phyloP scores from a whole-genome alignment of 2,329 filamentous ascomycete species.

The Xylariaceae sp. region DNA sequence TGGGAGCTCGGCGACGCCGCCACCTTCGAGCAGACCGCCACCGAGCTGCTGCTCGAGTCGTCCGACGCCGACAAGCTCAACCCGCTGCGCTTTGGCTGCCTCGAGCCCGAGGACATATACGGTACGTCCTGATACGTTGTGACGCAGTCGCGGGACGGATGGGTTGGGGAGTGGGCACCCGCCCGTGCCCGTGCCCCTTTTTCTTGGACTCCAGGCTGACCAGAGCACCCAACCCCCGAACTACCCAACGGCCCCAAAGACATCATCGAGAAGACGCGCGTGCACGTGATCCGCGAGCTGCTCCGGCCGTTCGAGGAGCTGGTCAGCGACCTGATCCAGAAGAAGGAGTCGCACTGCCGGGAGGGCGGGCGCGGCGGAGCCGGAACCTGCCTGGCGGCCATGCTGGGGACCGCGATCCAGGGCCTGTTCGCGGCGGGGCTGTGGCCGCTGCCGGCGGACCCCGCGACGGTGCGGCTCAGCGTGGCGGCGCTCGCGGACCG shows the following conservation, averaged over 20 bases:
- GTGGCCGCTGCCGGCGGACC: background rate
- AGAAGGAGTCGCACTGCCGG: background rate
- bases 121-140: too few relatives aligned
- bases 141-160: too few relatives aligned
- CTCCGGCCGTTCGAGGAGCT: background rate
- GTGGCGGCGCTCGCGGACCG: background rate
- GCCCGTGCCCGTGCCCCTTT: background rate
- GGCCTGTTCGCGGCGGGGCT: background rate
- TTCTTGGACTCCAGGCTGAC: background rate
- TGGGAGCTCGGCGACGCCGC: background rate
- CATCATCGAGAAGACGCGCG: background rate
- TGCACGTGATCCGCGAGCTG: background rate
- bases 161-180: background rate
- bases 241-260: background rate
- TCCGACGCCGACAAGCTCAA: too few relatives aligned
- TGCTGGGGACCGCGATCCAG: background rate
- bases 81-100: background rate
- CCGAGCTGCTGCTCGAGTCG: background rate
- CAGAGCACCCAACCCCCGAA: background rate
- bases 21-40: background rate
- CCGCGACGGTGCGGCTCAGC: background rate
- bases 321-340: background rate
- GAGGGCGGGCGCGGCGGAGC: too few relatives aligned
- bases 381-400: background rate
- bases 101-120: too few relatives aligned